Percentiles rank a stretch among this genome's conserved stretches.
phyloP scores from a whole-genome alignment of 192 early-diverging fungal species.

The Phycomyces blakesleeanus region DNA sequence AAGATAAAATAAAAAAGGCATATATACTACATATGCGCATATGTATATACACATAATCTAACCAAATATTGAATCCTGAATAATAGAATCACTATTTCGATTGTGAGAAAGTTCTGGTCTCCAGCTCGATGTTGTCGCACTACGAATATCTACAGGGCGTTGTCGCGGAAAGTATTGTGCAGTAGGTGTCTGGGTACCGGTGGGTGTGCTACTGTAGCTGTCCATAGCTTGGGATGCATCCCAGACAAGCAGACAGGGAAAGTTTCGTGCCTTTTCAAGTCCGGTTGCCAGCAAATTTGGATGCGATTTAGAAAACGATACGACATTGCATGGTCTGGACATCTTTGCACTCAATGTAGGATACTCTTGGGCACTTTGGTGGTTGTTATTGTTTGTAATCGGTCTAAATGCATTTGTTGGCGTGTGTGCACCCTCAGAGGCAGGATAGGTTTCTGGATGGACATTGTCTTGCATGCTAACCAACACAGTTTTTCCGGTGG shows the following conservation, averaged over 20 bases:
- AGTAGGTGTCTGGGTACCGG: conserved; percentile 16
- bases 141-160: neutral
- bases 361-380: conserved; percentile 30
- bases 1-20: no score
- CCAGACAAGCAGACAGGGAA: conserved; percentile 71
- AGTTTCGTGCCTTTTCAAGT: conserved; percentile 72
- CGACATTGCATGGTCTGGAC: conserved; percentile 66
- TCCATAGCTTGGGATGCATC: conserved; percentile 57
- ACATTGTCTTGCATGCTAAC: conserved; percentile 43
- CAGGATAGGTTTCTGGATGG: conserved; percentile 15
- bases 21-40: no score
- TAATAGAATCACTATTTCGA: neutral
- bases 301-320: conserved; percentile 63
- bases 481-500: conserved; percentile 53
- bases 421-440: conserved; percentile 8
- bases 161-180: neutral
- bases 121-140: neutral
- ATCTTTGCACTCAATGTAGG: conserved; percentile 44
- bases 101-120: neutral
- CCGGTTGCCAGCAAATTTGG: conserved; percentile 62
- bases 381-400: conserved; percentile 4
- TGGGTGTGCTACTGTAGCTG: conserved; percentile 24
- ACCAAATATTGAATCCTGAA: neutral
- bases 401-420: conserved; percentile 3
- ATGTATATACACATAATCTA: no score